Base-by-base conservation (phyloP, 2,329 filamentous ascomycete genomes). In the Diaporthe citri region DNA sequence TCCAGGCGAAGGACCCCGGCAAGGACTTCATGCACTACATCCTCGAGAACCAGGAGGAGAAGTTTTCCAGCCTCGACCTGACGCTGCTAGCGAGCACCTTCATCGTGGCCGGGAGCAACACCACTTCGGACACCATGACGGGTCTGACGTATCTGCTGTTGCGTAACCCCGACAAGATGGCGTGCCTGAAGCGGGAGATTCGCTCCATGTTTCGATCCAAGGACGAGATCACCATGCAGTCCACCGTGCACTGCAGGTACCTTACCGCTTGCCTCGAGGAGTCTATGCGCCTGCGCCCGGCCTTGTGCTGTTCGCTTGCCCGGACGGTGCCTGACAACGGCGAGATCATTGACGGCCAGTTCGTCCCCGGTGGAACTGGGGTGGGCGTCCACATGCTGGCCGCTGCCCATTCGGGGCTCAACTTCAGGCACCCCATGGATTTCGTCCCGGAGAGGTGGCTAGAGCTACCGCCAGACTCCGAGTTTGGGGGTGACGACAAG, bases 41-140 rank as follows among this genome's bases (percentile, higher is more conserved):
- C 28, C 67, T 77, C 28, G 75, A 77, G 31, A 76, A 76, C 59
- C 71, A 77, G 64, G 56, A 75, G 48, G 76, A 77, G 28, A 72
- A 76, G n/a, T 71, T 77, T 15, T 75, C 71, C 17, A 72, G 73
- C 39, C 66, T 76, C 46, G 77, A 78, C 39, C 70, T 79, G 22
- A 73, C 77, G 12, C 66, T 76, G 52, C 76, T 79, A n/a, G 76
- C 76, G 1, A 74, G 74, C 9, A 66, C 78, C 0, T 77, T 79
- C 56, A 85, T 87, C 34, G 84, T 87, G 43, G 87, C 86, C 2
- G 86, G 87, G 13, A 86, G 85, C 41, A 87, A 89, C 75, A 89
- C 87, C 0, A 87, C 86, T 5, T 86, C 86, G 2, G 88, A 85
- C 6, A 83, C 84, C 82, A 20, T 82, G 20, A 72, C 82, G 2